Percentiles rank a stretch among this genome's conserved stretches.
These are phyloP conservation scores for Oxalis stricta DNA, from an alignment of 441 rosid species.

Conservation along the genomic window DNA sequence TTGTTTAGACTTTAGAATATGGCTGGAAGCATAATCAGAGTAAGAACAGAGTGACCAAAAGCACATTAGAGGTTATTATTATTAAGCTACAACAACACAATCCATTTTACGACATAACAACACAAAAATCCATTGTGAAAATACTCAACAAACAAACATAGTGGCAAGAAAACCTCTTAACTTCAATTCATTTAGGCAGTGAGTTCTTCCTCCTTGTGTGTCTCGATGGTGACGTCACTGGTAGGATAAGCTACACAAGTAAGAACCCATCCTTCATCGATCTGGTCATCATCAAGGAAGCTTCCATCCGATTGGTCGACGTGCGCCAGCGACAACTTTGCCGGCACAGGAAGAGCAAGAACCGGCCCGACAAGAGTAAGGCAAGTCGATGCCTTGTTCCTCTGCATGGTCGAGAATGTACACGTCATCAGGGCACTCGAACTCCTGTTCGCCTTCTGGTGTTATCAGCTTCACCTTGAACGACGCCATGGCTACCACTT, in stretches of 20 bases:
- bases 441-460: conserved; percentile 41
- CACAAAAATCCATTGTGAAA: neutral
- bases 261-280: conserved; percentile 51
- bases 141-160: too few relatives aligned
- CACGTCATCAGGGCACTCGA: conserved; percentile 35
- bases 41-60: neutral
- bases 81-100: neutral
- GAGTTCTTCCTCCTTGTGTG: conserved; percentile 88
- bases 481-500: conserved; percentile 43
- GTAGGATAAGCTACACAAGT: conserved; percentile 72
- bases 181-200: too few relatives aligned
- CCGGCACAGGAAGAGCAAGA: conserved; percentile 88
- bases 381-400: conserved; percentile 58
- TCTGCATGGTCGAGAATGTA: conserved; percentile 68
- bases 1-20: too few relatives aligned
- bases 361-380: conserved; percentile 93
- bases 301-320: conserved; percentile 73
- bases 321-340: conserved; percentile 26
- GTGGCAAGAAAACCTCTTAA: too few relatives aligned
- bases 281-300: conserved; percentile 79
- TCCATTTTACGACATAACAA: neutral
- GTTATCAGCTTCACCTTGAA: conserved; percentile 73
- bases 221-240: conserved; percentile 46
- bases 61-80: neutral
- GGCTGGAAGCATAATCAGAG: too few relatives aligned